Conservation (phyloP, 208 protist genomes). For the Wallacemonas sp. region DNA sequence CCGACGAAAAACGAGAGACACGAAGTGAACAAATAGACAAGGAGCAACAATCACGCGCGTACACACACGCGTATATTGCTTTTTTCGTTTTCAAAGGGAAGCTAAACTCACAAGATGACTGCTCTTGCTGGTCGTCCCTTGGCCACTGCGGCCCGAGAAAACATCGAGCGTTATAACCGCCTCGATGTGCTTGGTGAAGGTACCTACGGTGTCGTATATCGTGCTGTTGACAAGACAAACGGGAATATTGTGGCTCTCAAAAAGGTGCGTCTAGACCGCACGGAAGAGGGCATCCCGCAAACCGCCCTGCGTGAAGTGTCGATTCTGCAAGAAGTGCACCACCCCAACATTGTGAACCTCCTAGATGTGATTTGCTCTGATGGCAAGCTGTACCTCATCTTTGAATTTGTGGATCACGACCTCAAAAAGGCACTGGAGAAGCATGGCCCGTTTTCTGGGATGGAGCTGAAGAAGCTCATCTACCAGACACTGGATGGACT, state of each 20-base stretch:
- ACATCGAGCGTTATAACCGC: conserved; percentile 85
- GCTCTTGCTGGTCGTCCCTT: conserved; percentile 42
- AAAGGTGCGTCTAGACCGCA: conserved; percentile 96
- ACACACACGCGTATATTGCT: no score
- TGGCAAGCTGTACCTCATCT: conserved; percentile 91
- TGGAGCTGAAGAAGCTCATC: conserved; percentile 80
- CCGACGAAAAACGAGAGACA: no score
- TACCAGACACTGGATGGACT: conserved; percentile 93
- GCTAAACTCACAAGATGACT: conserved; percentile 40
- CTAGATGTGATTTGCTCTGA: conserved; percentile 89
- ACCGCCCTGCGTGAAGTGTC: conserved; percentile 98
- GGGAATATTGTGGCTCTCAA: conserved; percentile 96
- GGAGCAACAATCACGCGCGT: no score
- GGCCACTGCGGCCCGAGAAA: conserved; percentile 41
- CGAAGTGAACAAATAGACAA: no score
- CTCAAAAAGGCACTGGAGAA: conserved; percentile 97
- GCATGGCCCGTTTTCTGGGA: conserved; percentile 64
- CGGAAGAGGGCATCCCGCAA: conserved; percentile 98
- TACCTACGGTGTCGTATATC: conserved; percentile 93
- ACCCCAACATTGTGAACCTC: conserved; percentile 96
- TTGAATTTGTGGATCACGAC: conserved; percentile 93
- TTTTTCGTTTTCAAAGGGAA: no score
- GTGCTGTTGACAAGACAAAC: conserved; percentile 81
- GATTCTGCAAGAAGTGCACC: conserved; percentile 97
- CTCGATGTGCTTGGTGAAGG: conserved; percentile 91